Conservation (phyloP, 2,329 filamentous ascomycete genomes). For the Nemania sp. region DNA sequence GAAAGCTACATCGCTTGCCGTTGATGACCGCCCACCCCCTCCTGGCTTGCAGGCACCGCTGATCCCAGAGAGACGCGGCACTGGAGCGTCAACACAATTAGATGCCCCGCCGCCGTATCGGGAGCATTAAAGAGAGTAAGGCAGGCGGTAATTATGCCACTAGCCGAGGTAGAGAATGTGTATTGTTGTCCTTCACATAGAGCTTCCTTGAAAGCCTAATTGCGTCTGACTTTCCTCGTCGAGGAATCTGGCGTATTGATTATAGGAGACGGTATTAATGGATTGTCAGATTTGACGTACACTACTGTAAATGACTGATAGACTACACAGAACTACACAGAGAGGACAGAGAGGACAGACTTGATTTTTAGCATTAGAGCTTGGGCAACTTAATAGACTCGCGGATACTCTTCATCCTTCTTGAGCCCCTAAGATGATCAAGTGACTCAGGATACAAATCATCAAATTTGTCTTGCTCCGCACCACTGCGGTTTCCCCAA, state of each 20-base stretch:
- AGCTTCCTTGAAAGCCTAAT: neutral
- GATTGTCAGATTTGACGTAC: neutral
- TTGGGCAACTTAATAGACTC: slow-evolving; percentile 19
- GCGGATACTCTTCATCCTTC: neutral
- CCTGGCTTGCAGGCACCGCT: slow-evolving; percentile 24
- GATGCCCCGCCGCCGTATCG: slow-evolving; percentile 37
- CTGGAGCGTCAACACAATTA: neutral
- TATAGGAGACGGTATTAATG: neutral
- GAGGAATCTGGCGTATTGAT: neutral
- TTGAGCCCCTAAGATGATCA: neutral
- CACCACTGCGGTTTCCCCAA: neutral
- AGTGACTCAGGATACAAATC: neutral
- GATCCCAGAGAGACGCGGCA: slow-evolving; percentile 15
- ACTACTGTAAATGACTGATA: slow-evolving; percentile 19
- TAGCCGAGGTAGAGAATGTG: neutral
- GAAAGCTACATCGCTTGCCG: slow-evolving; percentile 56
- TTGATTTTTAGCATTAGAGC: slow-evolving; percentile 21
- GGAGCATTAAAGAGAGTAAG: slow-evolving; percentile 36
- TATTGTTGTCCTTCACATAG: neutral
- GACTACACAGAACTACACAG: slow-evolving; percentile 20
- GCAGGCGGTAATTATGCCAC: neutral
- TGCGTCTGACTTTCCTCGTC: neutral
- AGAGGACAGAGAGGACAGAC: too few species aligned
- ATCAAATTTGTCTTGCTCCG: neutral
- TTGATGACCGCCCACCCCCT: slow-evolving; percentile 1